Evolutionary conservation across 78 protist species (phyloP).

Genomic region (Anaeramoeba flamelloides): DNA sequence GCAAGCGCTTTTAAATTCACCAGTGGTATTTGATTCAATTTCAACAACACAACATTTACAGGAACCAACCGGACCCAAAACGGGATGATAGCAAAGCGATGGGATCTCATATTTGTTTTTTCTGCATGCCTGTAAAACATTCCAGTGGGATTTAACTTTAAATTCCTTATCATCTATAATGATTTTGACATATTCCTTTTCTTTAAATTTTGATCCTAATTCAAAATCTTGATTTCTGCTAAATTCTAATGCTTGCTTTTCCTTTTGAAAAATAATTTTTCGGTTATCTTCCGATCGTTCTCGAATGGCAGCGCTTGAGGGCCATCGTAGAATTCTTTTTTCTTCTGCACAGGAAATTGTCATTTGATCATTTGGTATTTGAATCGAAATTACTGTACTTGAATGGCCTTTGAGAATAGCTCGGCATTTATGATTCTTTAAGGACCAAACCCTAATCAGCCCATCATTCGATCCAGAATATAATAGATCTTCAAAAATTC

Average conservation of each 20-base stretch:
- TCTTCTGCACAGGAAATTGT: slow-evolving; percentile 1
- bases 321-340: neutral
- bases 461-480: neutral
- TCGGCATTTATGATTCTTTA: neutral
- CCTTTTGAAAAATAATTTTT: neutral
- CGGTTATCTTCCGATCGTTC: neutral
- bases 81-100: neutral
- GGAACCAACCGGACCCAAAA: neutral
- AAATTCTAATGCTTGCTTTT: neutral
- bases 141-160: neutral
- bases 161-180: neutral
- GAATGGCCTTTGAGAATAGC: neutral
- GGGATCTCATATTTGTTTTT: neutral
- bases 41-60: neutral
- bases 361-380: too few species aligned
- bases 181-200: neutral
- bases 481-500: neutral
- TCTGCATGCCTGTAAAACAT: neutral
- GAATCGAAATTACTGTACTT: too few species aligned
- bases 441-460: neutral
- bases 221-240: neutral
- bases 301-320: neutral
- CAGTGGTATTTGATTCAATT: neutral
- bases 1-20: neutral
- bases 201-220: neutral